These are phyloP conservation scores for Hirschfeldia incana DNA, from an alignment of 345 rosid species.

Conservation along the genomic window DNA sequence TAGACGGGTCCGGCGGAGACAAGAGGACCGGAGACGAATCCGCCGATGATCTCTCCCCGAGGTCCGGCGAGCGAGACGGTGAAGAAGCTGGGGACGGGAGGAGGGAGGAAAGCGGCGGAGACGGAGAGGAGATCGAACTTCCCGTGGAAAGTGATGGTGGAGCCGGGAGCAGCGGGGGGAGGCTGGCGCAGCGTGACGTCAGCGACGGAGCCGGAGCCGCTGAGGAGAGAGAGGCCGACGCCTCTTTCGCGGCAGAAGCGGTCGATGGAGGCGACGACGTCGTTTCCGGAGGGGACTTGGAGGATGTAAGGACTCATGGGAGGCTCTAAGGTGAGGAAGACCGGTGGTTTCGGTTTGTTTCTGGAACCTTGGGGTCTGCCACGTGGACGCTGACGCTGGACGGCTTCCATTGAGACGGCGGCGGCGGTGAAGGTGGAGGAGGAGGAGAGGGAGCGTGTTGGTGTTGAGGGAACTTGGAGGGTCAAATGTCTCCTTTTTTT, in stretches of 20 bases:
- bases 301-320: slow-evolving; percentile 87
- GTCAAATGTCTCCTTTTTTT: slow-evolving; percentile 44
- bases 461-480: slow-evolving; percentile 50
- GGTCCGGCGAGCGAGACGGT: slow-evolving; percentile 84
- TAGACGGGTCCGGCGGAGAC: slow-evolving; percentile 66
- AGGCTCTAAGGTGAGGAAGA: slow-evolving; percentile 61
- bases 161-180: slow-evolving; percentile 59
- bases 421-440: slow-evolving; percentile 13
- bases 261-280: slow-evolving; percentile 60
- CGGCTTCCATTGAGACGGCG: slow-evolving; percentile 58
- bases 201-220: slow-evolving; percentile 78
- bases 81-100: slow-evolving; percentile 51
- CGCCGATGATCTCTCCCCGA: slow-evolving; percentile 92
- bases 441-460: slow-evolving; percentile 43
- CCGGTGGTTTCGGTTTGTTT: slow-evolving; percentile 79
- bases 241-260: slow-evolving; percentile 65
- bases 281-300: slow-evolving; percentile 76
- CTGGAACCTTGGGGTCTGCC: slow-evolving; percentile 93
- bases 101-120: slow-evolving; percentile 76
- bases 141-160: slow-evolving; percentile 88
- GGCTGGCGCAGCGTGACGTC: slow-evolving; percentile 92
- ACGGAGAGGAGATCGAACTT: slow-evolving; percentile 82
- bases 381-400: slow-evolving; percentile 79
- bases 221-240: slow-evolving; percentile 64
- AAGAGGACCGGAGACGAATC: slow-evolving; percentile 70